phyloP scores from a whole-genome alignment of 306 rosid species.

The Cucurbita maxima region DNA sequence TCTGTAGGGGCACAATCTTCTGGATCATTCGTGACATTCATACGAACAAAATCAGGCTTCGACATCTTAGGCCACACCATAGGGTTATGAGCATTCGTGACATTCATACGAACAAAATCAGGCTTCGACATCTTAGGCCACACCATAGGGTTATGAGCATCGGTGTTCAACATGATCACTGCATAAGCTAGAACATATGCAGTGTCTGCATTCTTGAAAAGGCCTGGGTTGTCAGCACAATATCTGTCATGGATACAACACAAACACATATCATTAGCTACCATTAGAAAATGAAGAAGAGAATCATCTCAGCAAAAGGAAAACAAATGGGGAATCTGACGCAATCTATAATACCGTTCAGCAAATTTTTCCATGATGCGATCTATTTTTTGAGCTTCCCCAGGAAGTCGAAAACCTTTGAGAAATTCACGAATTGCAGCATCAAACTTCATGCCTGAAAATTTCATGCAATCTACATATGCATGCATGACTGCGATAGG shows the following conservation, averaged over 20 bases:
- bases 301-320: slow-evolving; percentile 10
- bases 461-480: slow-evolving; percentile 81
- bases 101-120: slow-evolving; percentile 87
- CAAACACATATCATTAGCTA: slow-evolving; percentile 15
- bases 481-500: slow-evolving; percentile 98
- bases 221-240: slow-evolving; percentile 95
- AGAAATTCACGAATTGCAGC: slow-evolving; percentile 93
- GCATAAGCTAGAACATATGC: slow-evolving; percentile 99
- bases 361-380: slow-evolving; percentile 99
- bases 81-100: slow-evolving; percentile 97
- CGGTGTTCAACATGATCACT: slow-evolving; percentile 90
- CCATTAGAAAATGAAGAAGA: slow-evolving; percentile 12
- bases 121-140: slow-evolving; percentile 99
- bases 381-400: slow-evolving; percentile 99
- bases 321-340: not conserved
- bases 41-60: slow-evolving; percentile 74
- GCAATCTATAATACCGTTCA: slow-evolving; percentile 42
- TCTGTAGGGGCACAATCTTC: slow-evolving; percentile 88
- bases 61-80: slow-evolving; percentile 99
- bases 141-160: slow-evolving; percentile 98
- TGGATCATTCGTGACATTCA: slow-evolving; percentile 76
- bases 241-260: slow-evolving; percentile 50
- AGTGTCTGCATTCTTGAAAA: slow-evolving; percentile 91
- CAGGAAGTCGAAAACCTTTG: slow-evolving; percentile 94
- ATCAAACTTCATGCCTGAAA: slow-evolving; percentile 86